Evolutionary conservation across 1,139 yeast genomes (phyloP), one percentile per base, ranked within the genome.

Genomic region (Hansenula lynferdii): DNA sequence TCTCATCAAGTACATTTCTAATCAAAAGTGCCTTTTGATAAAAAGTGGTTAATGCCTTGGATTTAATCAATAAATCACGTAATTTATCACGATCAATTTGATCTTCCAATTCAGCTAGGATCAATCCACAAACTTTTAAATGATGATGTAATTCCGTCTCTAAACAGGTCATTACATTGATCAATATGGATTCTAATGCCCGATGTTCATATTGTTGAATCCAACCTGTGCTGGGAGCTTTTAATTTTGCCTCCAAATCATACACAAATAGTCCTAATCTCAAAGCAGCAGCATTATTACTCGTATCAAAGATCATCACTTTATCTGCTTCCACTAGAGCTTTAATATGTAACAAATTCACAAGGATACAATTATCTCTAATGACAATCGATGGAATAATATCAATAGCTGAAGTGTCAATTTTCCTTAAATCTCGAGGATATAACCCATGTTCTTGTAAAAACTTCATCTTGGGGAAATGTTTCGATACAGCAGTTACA

Each of bases 311-410:
- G 7, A 92, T 74, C 60, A 86, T 78, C 10, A 92, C 94, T 47
- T 75, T 67, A 54, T 90, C 94, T 22, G 80, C 77, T 53, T 85
- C 85, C 26, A 92, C 78, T 37, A 92, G 70, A 1, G 97, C 96
- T 48, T 89, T 82, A 29, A 92, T 85, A 57, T 92, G 95, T 36
- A 90, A 65, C 42, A 92, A 64, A 54, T 86, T 89, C 34, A 92
- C 78, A 35, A 92, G 64, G 22, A 90, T 85, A 28, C 95, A 83
- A 51, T 79, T 76, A 24, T 82, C 76, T 38, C 97, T 75, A 14
- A 89, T 82, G 56, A 86, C 71, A 30, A 92, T 81, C 24, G 92
- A 78, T 0, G 98, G 98, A 9, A 87, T 92, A 26, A 92, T 85
- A 58, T 89, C 96, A 44, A 85, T 81, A 21, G 85, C 74, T 0